phyloP scores from a whole-genome alignment of 345 rosid species.

The Eucalyptus regnans region DNA sequence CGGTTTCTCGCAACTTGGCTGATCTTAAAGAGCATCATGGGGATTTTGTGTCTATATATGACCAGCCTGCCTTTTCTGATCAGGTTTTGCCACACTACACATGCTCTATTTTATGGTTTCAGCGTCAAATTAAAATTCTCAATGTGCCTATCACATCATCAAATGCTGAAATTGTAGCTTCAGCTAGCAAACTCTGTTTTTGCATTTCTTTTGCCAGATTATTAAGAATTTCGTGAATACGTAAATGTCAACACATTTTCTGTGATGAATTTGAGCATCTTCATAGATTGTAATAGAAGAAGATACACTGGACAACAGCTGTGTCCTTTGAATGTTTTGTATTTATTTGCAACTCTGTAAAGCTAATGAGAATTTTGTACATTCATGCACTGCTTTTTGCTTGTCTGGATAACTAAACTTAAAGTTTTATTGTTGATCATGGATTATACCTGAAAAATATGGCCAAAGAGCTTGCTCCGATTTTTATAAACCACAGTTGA shows the following conservation, averaged over 20 bases:
- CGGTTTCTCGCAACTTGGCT: slow-evolving; percentile 90
- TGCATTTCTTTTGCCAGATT: neutral
- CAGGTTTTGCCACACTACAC: slow-evolving; percentile 26
- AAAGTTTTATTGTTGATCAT: neutral
- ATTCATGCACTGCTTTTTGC: neutral
- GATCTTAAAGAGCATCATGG: slow-evolving; percentile 93
- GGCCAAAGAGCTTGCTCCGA: neutral
- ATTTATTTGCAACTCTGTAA: neutral
- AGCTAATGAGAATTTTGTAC: neutral
- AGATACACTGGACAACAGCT: neutral
- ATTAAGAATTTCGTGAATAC: neutral
- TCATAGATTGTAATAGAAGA: neutral
- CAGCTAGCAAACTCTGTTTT: neutral
- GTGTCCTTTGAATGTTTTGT: neutral
- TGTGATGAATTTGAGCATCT: neutral
- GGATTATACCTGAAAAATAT: neutral
- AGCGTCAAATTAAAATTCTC: neutral
- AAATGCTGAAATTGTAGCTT: neutral
- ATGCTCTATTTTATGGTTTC: neutral
- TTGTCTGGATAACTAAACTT: neutral
- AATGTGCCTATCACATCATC: neutral
- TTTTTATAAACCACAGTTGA: neutral
- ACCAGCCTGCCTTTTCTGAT: slow-evolving; percentile 70
- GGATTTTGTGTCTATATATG: slow-evolving; percentile 87
- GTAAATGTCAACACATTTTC: neutral